phyloP scores from a whole-genome alignment of 768 basidiomycete genomes.

The Royoungia palumana region DNA sequence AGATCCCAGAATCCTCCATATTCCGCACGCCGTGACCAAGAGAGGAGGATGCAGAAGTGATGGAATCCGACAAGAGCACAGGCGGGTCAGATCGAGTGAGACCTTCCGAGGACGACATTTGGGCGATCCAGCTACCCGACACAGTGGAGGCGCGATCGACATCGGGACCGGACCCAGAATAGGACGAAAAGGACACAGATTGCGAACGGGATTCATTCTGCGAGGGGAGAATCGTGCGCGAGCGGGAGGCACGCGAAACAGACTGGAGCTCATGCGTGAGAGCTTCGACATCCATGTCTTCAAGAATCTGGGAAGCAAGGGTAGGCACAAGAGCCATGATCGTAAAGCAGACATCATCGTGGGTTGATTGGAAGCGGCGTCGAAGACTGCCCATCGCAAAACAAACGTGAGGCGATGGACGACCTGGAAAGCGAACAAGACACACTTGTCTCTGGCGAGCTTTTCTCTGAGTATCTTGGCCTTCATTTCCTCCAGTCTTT shows the following conservation, averaged over 20 bases:
- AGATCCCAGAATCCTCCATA: constrained; percentile 3
- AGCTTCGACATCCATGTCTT: constrained; percentile 73
- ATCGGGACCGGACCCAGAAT: constrained; percentile 35
- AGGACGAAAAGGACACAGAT: constrained; percentile 38
- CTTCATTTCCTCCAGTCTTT: constrained; percentile 64
- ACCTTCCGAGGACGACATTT: constrained; percentile 27
- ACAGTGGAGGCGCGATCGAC: constrained; percentile 36
- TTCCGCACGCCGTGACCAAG: constrained; percentile 21
- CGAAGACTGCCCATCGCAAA: constrained; percentile 47
- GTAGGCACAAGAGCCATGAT: constrained; percentile 68
- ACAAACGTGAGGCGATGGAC: constrained; percentile 3
- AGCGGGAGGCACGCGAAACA: constrained; percentile 36
- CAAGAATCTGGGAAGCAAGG: constrained; percentile 60
- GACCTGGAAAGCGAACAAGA: background rate
- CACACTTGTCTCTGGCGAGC: constrained; percentile 57
- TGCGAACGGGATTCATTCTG: constrained; percentile 23
- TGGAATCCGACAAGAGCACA: constrained; percentile 38
- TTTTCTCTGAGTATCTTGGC: constrained; percentile 57
- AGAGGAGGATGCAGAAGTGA: constrained; percentile 37
- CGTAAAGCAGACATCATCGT: constrained; percentile 75
- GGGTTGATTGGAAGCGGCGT: constrained; percentile 70
- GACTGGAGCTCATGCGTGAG: constrained; percentile 56
- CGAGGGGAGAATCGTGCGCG: constrained; percentile 11
- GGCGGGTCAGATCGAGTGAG: constrained; percentile 7
- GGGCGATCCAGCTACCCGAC: constrained; percentile 46